Conservation (phyloP, 1,139 yeast genomes). For the Saccharomyces pastorianus region DNA sequence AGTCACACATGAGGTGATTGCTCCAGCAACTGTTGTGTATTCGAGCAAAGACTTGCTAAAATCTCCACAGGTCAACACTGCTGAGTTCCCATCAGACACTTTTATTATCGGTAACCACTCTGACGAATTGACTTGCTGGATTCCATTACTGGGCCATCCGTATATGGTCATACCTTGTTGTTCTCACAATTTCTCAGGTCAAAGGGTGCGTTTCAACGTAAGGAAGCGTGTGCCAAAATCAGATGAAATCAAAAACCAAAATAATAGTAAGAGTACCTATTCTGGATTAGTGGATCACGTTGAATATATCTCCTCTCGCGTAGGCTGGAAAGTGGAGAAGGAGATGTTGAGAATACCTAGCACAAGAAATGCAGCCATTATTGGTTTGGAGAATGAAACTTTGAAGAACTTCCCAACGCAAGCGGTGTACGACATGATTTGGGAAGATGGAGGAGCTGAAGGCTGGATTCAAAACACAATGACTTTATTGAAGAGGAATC, state of each 20-base stretch:
- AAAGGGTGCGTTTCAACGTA: slow-evolving; percentile 48
- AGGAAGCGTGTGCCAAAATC: slow-evolving; percentile 34
- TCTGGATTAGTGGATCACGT: slow-evolving; percentile 83
- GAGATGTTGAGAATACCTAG: slow-evolving; percentile 92
- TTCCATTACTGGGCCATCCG: slow-evolving; percentile 78
- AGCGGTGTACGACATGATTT: slow-evolving; percentile 49
- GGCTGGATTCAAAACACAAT: slow-evolving; percentile 81
- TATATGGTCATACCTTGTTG: slow-evolving; percentile 94
- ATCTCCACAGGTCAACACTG: slow-evolving; percentile 56
- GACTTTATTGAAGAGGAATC: slow-evolving; percentile 44
- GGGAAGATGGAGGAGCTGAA: slow-evolving; percentile 79
- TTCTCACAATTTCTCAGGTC: slow-evolving; percentile 78
- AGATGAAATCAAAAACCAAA: slow-evolving; percentile 10
- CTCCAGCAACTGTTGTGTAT: slow-evolving; percentile 31
- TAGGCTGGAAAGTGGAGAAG: slow-evolving; percentile 79
- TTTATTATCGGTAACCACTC: slow-evolving; percentile 92
- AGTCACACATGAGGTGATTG: slow-evolving; percentile 32
- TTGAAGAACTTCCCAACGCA: slow-evolving; percentile 22
- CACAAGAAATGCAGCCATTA: slow-evolving; percentile 84
- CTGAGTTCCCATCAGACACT: slow-evolving; percentile 59
- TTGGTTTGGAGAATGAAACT: slow-evolving; percentile 45
- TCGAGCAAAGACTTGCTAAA: slow-evolving; percentile 37
- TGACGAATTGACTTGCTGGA: slow-evolving; percentile 93
- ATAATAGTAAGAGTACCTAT: slow-evolving; percentile 52
- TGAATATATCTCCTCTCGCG: slow-evolving; percentile 52